Base-by-base conservation (phyloP, 805 yeast species). In the Candida nanaspora region DNA sequence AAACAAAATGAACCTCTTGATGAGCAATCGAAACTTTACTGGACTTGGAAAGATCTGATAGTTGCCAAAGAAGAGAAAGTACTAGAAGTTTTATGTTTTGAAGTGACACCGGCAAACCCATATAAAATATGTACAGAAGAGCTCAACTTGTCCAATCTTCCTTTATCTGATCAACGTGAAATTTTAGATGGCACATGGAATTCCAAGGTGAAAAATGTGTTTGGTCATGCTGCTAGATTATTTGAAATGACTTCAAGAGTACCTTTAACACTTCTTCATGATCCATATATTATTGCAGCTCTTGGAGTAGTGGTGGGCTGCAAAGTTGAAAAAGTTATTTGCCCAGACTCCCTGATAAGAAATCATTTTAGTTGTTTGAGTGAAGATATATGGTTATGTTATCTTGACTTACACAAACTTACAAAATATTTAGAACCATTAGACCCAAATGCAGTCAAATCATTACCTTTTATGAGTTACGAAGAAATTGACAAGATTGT, bases 31-130 rank as follows among this genome's bases (percentile, higher is more conserved):
- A 69, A 63, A 54, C 76, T 66, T 35, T 76, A 63, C 46, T 67
- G 71, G 71, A 63, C 65, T 51, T 78, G 74, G 81, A 61, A 64
- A 45, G 80, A 68, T 45, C 58, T 59, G 14, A 63, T 76, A 26
- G 61, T 66, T 11, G 63, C 51, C 56, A 62, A 63, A 34, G 83
- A 69, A 42, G 77, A 63, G 52, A 55, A 63, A 49, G 58, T 66
- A 42, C 63, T 68, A 39, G 75, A 66, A 46, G 63, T 66, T 1
- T 45, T 68, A 8, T 72, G 74, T 47, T 78, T 69, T 49, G 82
- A 76, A 47, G 62, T 75, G 38, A 59, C 60, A 0, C 61, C 68
- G 6, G 57, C 59, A 15, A 62, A 66, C 15, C 76, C 77, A 4
- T 69, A 70, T 45, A 53, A 43, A 38, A 15, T 50, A 5, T 47